Conservation (phyloP, 2,329 filamentous ascomycete genomes). For the Penicillium palitans region DNA sequence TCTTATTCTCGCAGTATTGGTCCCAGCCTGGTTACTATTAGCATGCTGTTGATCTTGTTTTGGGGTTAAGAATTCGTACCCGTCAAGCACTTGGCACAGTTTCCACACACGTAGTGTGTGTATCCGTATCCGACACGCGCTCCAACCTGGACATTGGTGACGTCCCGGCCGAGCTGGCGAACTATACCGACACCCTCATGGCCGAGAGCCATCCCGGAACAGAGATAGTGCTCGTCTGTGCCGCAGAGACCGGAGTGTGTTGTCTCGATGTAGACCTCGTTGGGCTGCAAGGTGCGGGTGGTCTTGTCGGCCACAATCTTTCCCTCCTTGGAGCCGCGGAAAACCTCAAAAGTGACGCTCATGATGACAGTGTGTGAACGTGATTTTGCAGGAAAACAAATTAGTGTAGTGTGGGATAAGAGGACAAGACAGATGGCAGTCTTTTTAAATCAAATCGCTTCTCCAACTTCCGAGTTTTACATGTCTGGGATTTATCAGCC, state of each 20-base stretch:
- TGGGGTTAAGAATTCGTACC: constrained; percentile 15
- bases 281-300: constrained; percentile 23
- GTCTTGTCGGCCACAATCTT: constrained; percentile 28
- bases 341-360: constrained; percentile 31
- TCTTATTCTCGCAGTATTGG: constrained; percentile 35
- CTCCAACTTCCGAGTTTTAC: neutral
- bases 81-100: constrained; percentile 37
- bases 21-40: constrained; percentile 26
- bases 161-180: constrained; percentile 49
- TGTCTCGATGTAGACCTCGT: constrained; percentile 30
- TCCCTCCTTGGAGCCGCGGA: constrained; percentile 29
- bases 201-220: constrained; percentile 42
- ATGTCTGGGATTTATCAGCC: neutral
- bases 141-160: constrained; percentile 49
- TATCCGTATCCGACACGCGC: constrained; percentile 42
- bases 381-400: neutral
- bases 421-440: neutral
- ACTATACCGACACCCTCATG: constrained; percentile 59
- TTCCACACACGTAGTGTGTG: constrained; percentile 35
- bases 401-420: neutral
- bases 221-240: constrained; percentile 29
- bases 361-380: constrained; percentile 7
- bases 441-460: neutral
- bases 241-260: constrained; percentile 32
- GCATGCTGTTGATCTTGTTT: neutral